Conservation (phyloP, 2,329 filamentous ascomycete species). For the Boeremia lycopersici region DNA sequence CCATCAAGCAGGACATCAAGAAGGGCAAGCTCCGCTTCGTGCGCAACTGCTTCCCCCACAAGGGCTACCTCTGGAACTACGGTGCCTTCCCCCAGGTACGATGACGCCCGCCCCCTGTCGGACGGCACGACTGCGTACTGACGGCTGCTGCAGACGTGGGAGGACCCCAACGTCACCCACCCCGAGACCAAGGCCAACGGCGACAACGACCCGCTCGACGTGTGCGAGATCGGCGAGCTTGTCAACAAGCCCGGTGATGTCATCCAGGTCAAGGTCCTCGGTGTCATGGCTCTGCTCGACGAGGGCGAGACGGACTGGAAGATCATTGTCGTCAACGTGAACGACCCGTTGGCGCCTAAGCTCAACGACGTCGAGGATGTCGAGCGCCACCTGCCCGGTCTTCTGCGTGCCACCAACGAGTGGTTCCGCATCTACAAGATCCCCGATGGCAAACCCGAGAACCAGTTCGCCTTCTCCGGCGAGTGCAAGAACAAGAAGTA, state of each 20-base stretch:
- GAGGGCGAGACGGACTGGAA: constrained; percentile 99
- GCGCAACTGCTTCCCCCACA: constrained; percentile 99
- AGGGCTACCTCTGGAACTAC: constrained; percentile 99
- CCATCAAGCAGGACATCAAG: constrained; percentile 99
- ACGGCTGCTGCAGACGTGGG: constrained; percentile 77
- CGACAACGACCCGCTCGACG: constrained; percentile 98
- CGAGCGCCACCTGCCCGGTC: constrained; percentile 95
- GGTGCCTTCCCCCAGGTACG: constrained; percentile 96
- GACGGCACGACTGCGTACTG: constrained; percentile 27
- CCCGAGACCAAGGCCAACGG: constrained; percentile 99
- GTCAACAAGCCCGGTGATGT: constrained; percentile 95
- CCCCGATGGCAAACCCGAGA: constrained; percentile 99
- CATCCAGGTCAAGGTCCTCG: constrained; percentile 99
- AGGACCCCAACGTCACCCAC: constrained; percentile 94
- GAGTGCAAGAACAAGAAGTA: constrained; percentile 99
- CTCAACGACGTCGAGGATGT: constrained; percentile 99
- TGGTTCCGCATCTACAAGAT: constrained; percentile 99
- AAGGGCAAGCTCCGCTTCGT: constrained; percentile 99
- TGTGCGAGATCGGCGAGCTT: constrained; percentile 99
- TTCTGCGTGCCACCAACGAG: constrained; percentile 97
- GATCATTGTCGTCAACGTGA: constrained; percentile 98
- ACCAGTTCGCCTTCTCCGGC: constrained; percentile 99
- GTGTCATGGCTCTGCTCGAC: constrained; percentile 98
- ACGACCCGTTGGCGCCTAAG: constrained; percentile 94
- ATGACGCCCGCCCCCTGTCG: constrained; percentile 37